These are phyloP conservation scores for Cyphellophora attinorum DNA, from an alignment of 2,329 filamentous ascomycete species.

Conservation along the genomic window DNA sequence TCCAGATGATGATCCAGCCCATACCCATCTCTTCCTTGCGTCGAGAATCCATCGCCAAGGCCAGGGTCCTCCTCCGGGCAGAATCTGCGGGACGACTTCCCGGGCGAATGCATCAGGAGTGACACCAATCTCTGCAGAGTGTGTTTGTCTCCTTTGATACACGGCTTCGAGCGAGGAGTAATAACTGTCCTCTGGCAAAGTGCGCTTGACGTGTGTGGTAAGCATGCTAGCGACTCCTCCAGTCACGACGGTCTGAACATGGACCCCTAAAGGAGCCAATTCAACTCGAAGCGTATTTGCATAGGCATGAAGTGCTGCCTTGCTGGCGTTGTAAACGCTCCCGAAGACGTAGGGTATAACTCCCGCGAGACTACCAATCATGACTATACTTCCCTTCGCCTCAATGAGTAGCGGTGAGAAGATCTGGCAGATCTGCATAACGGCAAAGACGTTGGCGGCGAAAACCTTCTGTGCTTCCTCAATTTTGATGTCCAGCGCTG, in stretches of 20 bases:
- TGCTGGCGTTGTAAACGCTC: constrained; percentile 46
- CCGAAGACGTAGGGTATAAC: constrained; percentile 17
- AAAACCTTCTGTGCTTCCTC: constrained; percentile 22
- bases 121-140: constrained; percentile 16
- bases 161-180: constrained; percentile 10
- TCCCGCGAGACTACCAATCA: constrained; percentile 9
- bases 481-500: constrained; percentile 21
- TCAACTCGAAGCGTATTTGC: constrained; percentile 46
- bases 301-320: constrained; percentile 50
- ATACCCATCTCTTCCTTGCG: constrained; percentile 15
- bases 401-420: constrained; percentile 21
- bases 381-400: constrained; percentile 7
- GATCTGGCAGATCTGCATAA: constrained; percentile 23
- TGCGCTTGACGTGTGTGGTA: constrained; percentile 8
- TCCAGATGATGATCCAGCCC: constrained; percentile 13
- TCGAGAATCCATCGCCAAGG: constrained; percentile 16
- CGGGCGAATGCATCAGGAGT: constrained; percentile 11
- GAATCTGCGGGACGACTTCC: constrained; percentile 13
- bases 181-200: constrained; percentile 10
- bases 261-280: constrained; percentile 30
- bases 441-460: constrained; percentile 26
- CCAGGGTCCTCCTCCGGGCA: constrained; percentile 14
- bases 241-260: constrained; percentile 46
- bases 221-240: constrained; percentile 53
- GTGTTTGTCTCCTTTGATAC: constrained; percentile 12